phyloP scores from a whole-genome alignment of 129 eudicot genomes.

The Pseudognaphalium luteoalbum region DNA sequence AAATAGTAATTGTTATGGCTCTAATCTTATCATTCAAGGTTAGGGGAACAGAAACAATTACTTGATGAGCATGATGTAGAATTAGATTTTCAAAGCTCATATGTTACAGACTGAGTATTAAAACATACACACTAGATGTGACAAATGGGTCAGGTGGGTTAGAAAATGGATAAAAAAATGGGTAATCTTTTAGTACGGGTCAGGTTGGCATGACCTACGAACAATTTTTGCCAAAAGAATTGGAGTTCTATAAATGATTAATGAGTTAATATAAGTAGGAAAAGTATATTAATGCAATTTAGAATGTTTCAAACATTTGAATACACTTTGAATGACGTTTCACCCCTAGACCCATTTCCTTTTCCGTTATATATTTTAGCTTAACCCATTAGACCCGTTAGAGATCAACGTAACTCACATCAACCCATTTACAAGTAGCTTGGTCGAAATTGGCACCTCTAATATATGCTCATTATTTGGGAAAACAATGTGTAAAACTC shows the following conservation, averaged over 20 bases:
- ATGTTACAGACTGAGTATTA: neutral
- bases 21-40: conserved; percentile 18
- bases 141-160: neutral
- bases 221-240: neutral
- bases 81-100: conserved; percentile 1
- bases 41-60: conserved; percentile 8
- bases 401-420: neutral
- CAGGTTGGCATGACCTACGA: neutral
- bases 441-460: neutral
- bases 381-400: neutral
- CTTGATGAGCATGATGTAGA: neutral
- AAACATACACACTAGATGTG: neutral
- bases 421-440: neutral
- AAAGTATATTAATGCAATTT: neutral
- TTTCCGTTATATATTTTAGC: neutral
- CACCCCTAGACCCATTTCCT: neutral
- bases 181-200: neutral
- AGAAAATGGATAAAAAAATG: neutral
- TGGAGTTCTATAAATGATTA: neutral
- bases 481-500: neutral
- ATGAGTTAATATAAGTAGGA: too few species aligned
- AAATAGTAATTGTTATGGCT: conserved; percentile 16
- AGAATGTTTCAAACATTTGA: neutral
- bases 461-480: neutral
- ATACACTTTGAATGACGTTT: neutral